Evolutionary conservation across 805 yeast species (phyloP).

Genomic region (Saturnispora bothae): DNA sequence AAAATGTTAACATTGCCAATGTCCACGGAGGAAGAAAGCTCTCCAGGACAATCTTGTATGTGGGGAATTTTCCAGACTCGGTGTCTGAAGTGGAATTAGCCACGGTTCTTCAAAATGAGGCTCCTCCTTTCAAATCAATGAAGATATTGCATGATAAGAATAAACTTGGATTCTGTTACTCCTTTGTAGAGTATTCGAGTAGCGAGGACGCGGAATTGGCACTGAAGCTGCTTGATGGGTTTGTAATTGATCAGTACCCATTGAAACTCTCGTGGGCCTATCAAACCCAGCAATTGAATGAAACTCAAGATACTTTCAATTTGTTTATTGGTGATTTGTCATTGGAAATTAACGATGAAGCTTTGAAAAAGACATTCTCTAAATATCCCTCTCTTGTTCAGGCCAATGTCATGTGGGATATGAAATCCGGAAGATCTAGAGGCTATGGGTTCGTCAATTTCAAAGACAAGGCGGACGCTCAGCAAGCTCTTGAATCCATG

Average conservation of each 20-base stretch:
- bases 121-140: constrained; percentile 48
- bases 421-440: constrained; percentile 85
- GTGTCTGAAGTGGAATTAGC: constrained; percentile 53
- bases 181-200: constrained; percentile 65
- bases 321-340: constrained; percentile 82
- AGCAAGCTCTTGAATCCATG: constrained; percentile 59
- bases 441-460: constrained; percentile 90
- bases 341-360: constrained; percentile 72
- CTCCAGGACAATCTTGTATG: constrained; percentile 62
- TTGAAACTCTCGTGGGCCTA: constrained; percentile 74
- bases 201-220: constrained; percentile 54
- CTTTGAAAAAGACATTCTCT: constrained; percentile 45
- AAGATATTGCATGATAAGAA: constrained; percentile 73
- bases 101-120: constrained; percentile 51
- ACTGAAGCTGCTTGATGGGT: constrained; percentile 47
- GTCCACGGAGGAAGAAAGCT: constrained; percentile 82
- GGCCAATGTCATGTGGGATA: constrained; percentile 96
- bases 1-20: too few species aligned
- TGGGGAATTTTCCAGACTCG: constrained; percentile 59
- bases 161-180: constrained; percentile 63
- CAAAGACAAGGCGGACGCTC: constrained; percentile 56
- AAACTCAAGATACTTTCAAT: constrained; percentile 43
- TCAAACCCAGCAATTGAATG: constrained; percentile 61
- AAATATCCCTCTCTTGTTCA: constrained; percentile 53
- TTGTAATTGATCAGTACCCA: constrained; percentile 39